Evolutionary conservation across 1,284 basidiomycete genomes (phyloP).

Genomic region (Lignosus rhinocerotis): DNA sequence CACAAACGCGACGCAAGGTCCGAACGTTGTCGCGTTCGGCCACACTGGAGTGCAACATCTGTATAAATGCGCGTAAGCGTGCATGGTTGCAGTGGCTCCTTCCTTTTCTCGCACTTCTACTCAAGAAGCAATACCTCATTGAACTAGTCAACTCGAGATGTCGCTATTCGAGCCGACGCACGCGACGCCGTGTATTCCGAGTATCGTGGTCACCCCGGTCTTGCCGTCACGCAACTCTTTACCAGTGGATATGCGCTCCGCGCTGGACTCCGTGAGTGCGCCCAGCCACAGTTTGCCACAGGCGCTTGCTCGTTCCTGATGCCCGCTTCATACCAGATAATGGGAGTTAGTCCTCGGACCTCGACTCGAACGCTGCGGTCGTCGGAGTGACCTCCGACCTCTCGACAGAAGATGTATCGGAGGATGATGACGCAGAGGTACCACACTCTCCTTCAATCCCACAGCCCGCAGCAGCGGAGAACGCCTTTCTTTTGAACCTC

Average conservation of each 20-base stretch:
- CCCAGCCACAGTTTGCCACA: background rate
- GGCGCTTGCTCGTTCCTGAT: background rate
- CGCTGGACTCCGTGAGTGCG: slow-evolving; percentile 16
- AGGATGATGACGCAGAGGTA: slow-evolving; percentile 6
- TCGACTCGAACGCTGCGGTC: background rate
- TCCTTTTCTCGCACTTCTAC: background rate
- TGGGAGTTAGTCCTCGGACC: background rate
- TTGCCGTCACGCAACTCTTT: slow-evolving; percentile 19
- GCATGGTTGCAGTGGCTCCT: background rate
- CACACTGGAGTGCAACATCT: background rate
- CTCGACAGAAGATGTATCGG: background rate
- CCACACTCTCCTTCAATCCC: slow-evolving; percentile 12
- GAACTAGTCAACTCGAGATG: background rate
- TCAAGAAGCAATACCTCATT: background rate
- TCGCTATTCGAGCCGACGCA: background rate
- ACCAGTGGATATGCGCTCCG: slow-evolving; percentile 16
- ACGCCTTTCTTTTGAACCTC: slow-evolving; percentile 9
- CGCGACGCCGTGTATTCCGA: slow-evolving; percentile 3
- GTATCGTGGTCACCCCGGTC: slow-evolving; percentile 20
- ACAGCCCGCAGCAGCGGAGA: slow-evolving; percentile 3
- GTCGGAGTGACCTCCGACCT: background rate
- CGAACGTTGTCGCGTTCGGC: slow-evolving; percentile 3
- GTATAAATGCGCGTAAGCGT: background rate
- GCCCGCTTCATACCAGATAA: slow-evolving; percentile 1
- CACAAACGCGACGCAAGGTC: slow-evolving; percentile 5